Base-by-base conservation (phyloP, 2,329 filamentous ascomycete genomes). In the Exophiala dermatitidis region DNA sequence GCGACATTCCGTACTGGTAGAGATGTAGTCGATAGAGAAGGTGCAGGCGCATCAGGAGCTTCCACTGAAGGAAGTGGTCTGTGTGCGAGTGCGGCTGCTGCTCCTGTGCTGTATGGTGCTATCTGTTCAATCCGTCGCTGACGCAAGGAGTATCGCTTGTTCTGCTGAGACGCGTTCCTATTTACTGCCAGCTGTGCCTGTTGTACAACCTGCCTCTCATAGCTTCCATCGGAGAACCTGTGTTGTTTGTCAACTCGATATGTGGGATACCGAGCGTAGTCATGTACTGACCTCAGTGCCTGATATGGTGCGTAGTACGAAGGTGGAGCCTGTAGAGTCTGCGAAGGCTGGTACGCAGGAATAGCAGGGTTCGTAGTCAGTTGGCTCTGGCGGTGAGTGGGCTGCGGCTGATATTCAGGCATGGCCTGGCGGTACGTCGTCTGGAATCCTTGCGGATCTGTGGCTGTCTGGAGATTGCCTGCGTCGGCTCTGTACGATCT, bases 181-280 rank as follows among this genome's bases (percentile, higher is more conserved):
- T 28, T 26, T 10, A 28, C 40, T 10, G 9, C 9, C 9, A 28
- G 45, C 30, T 40, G 44, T 28, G 47, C 29, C 38, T 59, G 51
- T 30, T 60, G 48, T 7, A 56, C 28, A 33, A 51, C 30, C 31
- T 52, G 42, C 31, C 53, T 52, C 42, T 59, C 52, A 28, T 29
- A 42, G 8, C 30, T 51, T 31, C 57, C 57, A 54, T 58, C 44
- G 12, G 55, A 53, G 6, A 53, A 34, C 50, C 60, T 62, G 48
- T 60, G 59, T 46, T 49, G 9, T 37, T 63, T 62, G 60, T 63
- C 47, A 63, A 63, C 55, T 55, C 60, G 60, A 60, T 61, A 60
- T 43, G 48, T 54, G 44, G 61, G 48, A 60, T 62, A 61, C 52
- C 56, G 58, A 60, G 53, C 50, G 42, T 57, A 57, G 12, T 46